Evolutionary conservation across 257 asterid species (phyloP), one percentile per base, ranked within the genome.

Genomic region (Solanum phureja): DNA sequence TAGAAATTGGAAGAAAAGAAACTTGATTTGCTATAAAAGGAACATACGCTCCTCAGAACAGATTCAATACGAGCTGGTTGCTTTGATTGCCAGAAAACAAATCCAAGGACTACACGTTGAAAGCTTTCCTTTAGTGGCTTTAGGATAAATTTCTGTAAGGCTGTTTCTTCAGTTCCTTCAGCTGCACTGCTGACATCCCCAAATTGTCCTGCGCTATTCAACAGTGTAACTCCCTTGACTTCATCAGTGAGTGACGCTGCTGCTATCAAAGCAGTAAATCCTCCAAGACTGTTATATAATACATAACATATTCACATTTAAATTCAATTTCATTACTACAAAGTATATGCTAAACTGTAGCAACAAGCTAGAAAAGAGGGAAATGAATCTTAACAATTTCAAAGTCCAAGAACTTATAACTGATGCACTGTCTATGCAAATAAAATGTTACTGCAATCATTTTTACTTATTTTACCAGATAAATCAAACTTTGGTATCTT

Each of bases 51-150:
- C 91, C 94, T 94, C 93, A 95, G 87, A 90, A 96, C 98, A 52
- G 98, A 96, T 88, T 95, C 93, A 11, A 96, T 49, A 38, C 98
- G 98, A 83, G 98, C 91, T 79, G 98, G 99, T 90, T 94, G 97
- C 93, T 94, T 96, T 91, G 98, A 98, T 92, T 96, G 99, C 98
- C 99, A 96, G 91, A 96, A 96, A 87, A 96, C 88, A 85, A 95
- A 89, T 29, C 98, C 98, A 31, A 96, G 99, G 83, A 90, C 85
- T 9, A 91, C 91, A 44, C 99, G 99, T 92, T 96, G 98, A 85
- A 96, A 94, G 84, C 82, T 87, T 60, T 94, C 95, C 90, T 95
- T 96, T 68, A 96, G 83, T 33, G 99, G 99, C 88, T 95, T 94
- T 81, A 94, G 12, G 27, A 96, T 44, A 46, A 76, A 89, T 89